Evolutionary conservation across 2,329 filamentous ascomycete genomes (phyloP).

Genomic region (Didymella pomorum): DNA sequence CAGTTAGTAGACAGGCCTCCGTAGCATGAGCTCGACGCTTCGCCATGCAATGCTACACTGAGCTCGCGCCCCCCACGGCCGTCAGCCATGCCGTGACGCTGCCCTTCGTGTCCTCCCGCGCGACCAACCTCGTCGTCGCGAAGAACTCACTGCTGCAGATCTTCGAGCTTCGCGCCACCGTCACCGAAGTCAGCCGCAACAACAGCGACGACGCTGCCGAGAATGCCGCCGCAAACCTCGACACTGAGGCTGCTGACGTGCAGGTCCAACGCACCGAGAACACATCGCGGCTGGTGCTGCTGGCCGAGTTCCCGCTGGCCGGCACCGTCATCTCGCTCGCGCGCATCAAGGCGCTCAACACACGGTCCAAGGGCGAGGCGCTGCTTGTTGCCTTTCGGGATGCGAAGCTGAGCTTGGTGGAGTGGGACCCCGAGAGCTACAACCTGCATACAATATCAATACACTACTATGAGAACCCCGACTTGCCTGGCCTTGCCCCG

Average conservation of each 20-base stretch:
- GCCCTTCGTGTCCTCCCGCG: conserved; percentile 76
- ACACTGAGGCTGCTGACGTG: conserved; percentile 60
- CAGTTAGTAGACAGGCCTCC: no score
- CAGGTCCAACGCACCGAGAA: conserved; percentile 67
- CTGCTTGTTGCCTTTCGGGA: conserved; percentile 86
- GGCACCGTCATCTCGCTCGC: conserved; percentile 86
- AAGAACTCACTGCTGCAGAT: conserved; percentile 94
- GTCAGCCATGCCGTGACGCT: conserved; percentile 87
- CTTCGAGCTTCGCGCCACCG: conserved; percentile 75
- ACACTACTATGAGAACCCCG: conserved; percentile 97
- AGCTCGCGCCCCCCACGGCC: conserved; percentile 91
- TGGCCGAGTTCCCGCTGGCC: conserved; percentile 83
- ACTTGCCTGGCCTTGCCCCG: conserved; percentile 76
- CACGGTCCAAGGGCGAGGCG: conserved; percentile 82
- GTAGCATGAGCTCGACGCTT: background rate
- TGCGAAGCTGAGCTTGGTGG: conserved; percentile 89
- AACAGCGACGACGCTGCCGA: conserved; percentile 50
- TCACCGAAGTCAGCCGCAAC: conserved; percentile 62
- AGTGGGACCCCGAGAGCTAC: conserved; percentile 87
- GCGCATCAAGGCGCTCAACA: conserved; percentile 74
- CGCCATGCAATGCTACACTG: conserved; percentile 95
- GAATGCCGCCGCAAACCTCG: conserved; percentile 49
- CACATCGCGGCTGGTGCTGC: conserved; percentile 80
- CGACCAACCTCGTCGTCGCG: conserved; percentile 87
- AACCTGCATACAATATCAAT: conserved; percentile 89